A percentile compares a stretch with the other conserved stretches of the same genome.
Conservation (phyloP, 495 filamentous ascomycete species). For the Lepraria neglecta region DNA sequence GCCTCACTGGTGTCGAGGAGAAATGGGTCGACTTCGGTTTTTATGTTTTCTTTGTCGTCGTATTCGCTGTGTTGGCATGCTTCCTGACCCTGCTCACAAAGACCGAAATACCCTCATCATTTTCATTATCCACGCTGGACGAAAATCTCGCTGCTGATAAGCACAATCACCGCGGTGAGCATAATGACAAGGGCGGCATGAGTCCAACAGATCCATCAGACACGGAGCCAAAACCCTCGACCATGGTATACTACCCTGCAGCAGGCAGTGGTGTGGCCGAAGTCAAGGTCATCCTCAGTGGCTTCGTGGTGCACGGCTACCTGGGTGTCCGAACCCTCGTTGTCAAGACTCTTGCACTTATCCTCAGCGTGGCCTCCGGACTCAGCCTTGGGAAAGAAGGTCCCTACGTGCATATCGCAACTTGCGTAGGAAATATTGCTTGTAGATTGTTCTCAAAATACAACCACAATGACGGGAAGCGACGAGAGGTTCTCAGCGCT, state of each 20-base stretch:
- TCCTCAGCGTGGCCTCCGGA: constrained; percentile 87
- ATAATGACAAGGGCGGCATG: constrained; percentile 36
- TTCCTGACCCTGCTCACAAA: constrained; percentile 78
- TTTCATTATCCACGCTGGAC: constrained; percentile 80
- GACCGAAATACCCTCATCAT: constrained; percentile 82
- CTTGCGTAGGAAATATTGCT: constrained; percentile 90
- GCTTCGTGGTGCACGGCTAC: constrained; percentile 95
- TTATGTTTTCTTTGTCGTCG: constrained; percentile 64
- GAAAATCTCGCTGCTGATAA: constrained; percentile 58
- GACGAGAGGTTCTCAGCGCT: constrained; percentile 87
- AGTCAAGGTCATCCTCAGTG: constrained; percentile 94
- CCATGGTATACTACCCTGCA: constrained; percentile 91
- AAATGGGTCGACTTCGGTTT: constrained; percentile 66
- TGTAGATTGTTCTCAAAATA: constrained; percentile 92
- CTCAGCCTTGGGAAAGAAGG: constrained; percentile 94
- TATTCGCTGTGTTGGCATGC: constrained; percentile 70
- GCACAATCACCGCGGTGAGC: constrained; percentile 35
- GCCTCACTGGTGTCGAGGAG: constrained; percentile 43
- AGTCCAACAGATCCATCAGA: constrained; percentile 27
- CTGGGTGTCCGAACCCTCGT: constrained; percentile 82
- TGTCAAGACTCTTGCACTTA: constrained; percentile 75
- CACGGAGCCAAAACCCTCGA: constrained; percentile 38
- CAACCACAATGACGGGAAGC: constrained; percentile 82
- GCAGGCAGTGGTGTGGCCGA: constrained; percentile 96
- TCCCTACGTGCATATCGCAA: constrained; percentile 94